Conservation (phyloP, 2,329 filamentous ascomycete species). For the Fusarium metavorans region DNA sequence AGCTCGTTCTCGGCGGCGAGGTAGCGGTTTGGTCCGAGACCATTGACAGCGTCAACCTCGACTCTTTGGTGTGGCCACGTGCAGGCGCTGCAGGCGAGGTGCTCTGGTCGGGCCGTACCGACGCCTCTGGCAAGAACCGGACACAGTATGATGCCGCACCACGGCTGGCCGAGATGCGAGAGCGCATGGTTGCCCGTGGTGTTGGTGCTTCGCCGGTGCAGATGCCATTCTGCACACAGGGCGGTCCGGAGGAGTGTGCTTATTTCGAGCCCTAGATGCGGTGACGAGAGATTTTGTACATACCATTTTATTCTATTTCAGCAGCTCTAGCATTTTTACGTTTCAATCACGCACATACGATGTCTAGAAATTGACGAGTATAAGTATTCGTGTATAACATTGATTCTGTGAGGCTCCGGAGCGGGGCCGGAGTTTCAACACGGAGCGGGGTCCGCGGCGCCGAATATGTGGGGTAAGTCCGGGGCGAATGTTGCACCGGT, state of each 20-base stretch:
- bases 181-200: constrained; percentile 77
- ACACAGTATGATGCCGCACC: constrained; percentile 78
- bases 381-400: background rate
- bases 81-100: constrained; percentile 81
- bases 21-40: constrained; percentile 86
- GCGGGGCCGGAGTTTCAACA: constrained; percentile 31
- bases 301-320: constrained; percentile 10
- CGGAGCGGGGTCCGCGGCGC: constrained; percentile 3
- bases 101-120: constrained; percentile 80
- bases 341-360: background rate
- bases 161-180: constrained; percentile 79
- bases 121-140: constrained; percentile 74
- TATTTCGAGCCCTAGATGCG: constrained; percentile 20
- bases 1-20: constrained; percentile 84
- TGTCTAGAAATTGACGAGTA: background rate
- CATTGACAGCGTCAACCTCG: constrained; percentile 79
- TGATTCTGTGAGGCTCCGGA: background rate
- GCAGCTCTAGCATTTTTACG: background rate
- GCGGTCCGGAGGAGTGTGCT: constrained; percentile 44
- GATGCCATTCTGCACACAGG: constrained; percentile 65
- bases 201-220: constrained; percentile 74
- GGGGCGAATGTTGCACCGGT: background rate
- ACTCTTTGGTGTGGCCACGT: constrained; percentile 83
- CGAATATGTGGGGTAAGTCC: constrained; percentile 1
- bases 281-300: background rate